Percentiles rank a stretch among this genome's conserved stretches.
Evolutionary conservation across 495 filamentous ascomycete species (phyloP).

Genomic region (Talaromyces liani): DNA sequence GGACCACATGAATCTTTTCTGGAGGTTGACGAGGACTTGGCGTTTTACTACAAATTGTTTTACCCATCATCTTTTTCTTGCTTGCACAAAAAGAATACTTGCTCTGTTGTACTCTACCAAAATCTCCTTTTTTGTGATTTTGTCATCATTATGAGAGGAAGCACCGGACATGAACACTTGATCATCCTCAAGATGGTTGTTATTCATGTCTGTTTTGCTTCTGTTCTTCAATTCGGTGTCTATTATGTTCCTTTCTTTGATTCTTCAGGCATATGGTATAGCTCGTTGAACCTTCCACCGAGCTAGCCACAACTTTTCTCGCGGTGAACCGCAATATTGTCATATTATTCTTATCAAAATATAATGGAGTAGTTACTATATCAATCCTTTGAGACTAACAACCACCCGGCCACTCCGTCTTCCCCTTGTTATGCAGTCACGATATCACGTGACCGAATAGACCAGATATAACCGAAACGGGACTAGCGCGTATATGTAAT

Average conservation of each 20-base stretch:
- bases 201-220: not conserved
- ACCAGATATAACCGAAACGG: not conserved
- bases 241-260: not conserved
- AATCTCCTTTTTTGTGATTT: not conserved
- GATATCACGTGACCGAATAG: not conserved
- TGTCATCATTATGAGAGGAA: not conserved
- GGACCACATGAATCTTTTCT: not conserved
- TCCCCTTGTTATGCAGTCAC: not conserved
- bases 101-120: slow-evolving; percentile 3
- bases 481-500: not conserved
- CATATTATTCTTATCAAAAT: not conserved
- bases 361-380: not conserved
- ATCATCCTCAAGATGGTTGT: not conserved
- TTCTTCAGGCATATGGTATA: not conserved
- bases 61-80: not conserved
- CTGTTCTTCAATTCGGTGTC: not conserved
- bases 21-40: not conserved
- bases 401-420: not conserved
- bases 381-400: not conserved
- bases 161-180: not conserved
- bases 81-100: not conserved
- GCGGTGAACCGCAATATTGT: not conserved
- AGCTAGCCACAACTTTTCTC: not conserved
- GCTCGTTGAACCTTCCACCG: not conserved
- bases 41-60: not conserved